A percentile compares a stretch with the other conserved stretches of the same genome.
Evolutionary conservation across 2,329 filamentous ascomycete genomes (phyloP).

Genomic region (Botrytis fabae): DNA sequence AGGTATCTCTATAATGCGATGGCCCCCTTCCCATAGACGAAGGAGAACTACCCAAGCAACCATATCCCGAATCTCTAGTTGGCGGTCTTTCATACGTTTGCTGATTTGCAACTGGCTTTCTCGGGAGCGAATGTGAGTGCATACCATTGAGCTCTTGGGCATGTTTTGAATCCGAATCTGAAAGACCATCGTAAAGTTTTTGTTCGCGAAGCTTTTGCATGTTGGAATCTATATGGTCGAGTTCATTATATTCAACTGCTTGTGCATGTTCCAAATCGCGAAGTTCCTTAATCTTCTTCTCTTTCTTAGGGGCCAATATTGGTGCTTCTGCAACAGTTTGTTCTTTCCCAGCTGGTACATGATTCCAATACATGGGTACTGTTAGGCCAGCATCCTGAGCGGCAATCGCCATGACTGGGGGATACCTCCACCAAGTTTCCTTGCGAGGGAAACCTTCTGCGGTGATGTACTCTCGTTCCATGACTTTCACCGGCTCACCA

Average conservation of each 20-base stretch:
- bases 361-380: slow-evolving; percentile 27
- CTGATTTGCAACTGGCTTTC: neutral
- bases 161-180: neutral
- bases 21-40: neutral
- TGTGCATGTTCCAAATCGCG: slow-evolving; percentile 6
- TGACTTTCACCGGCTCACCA: slow-evolving; percentile 31
- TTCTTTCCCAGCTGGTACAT: slow-evolving; percentile 7
- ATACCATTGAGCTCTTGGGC: neutral
- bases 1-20: slow-evolving; percentile 6
- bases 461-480: slow-evolving; percentile 34
- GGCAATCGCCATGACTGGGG: slow-evolving; percentile 32
- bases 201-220: slow-evolving; percentile 10
- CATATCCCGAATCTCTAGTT: slow-evolving; percentile 2
- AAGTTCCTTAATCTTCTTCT: slow-evolving; percentile 18
- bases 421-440: slow-evolving; percentile 38
- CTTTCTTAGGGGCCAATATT: neutral
- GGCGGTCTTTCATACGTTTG: neutral
- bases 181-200: neutral
- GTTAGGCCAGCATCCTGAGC: slow-evolving; percentile 23
- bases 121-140: neutral
- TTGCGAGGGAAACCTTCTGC: slow-evolving; percentile 33
- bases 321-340: neutral
- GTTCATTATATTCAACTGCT: slow-evolving; percentile 6
- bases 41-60: neutral
- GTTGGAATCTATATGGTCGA: slow-evolving; percentile 1